Base-by-base conservation (phyloP, 768 basidiomycete species). In the Psilocybe cubensis region DNA sequence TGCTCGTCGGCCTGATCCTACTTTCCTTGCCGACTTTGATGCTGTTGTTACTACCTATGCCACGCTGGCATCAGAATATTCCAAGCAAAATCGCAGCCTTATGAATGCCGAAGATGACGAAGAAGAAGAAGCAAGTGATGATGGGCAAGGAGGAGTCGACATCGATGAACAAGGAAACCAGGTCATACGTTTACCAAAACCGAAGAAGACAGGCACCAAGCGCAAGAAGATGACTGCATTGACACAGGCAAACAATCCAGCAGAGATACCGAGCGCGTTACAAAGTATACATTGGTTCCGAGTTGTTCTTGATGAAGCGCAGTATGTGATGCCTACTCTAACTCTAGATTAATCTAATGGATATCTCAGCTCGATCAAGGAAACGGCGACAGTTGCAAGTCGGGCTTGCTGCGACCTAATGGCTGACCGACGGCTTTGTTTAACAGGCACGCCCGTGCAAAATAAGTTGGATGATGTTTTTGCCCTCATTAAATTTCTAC, bases 381-480 rank as follows among this genome's bases (percentile, higher is more conserved):
- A 98, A 73, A 89, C 93, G 5, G 83, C 85, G 21, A 99, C 97
- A 1, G 93, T 98, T 41, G 96, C 91, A 42, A 94, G 95, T 60
- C 87, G 93, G 54, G 97, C 97, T 6, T 95, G 91, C 11, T 98
- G 97, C 72, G 95, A 97, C 70, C 83, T 99, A 47, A 83, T 90
- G 72, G 94, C 97, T 14, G 93, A 98, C 68, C 87, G 97, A 51
- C 87, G 97, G 14, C 78, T 98, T 41, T 96, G 94, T 71, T 79
- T 99, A 38, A 96, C 96, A n/a, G 97, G 97, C 54, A 99, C 97
- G 7, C 97, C 97, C 1, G 94, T 99, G 33, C 97, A 99, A 76
- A 99, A 99, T 80, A 97, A 96, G 73, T 84, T 98, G 51, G 97
- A 98, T 74, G 97, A 99, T 68, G 90, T 99, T 48, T 98, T 90